Conservation (phyloP, 805 yeast genomes). For the Ogataea henricii region DNA sequence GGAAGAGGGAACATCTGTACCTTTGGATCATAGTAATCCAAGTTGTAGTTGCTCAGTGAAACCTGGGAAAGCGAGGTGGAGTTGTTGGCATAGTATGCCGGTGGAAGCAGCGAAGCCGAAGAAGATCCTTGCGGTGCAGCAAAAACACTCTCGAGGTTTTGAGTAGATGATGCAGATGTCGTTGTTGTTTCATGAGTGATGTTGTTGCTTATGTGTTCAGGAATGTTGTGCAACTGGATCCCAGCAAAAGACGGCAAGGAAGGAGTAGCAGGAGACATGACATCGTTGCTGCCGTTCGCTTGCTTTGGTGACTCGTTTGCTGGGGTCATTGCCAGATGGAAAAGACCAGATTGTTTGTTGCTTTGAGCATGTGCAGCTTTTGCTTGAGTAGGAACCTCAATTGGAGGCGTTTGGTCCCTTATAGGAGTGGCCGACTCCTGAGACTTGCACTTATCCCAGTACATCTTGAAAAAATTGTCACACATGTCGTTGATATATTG, state of each 20-base stretch:
- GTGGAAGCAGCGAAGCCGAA: neutral
- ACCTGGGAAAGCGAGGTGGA: slow-evolving; percentile 25
- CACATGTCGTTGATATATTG: slow-evolving; percentile 37
- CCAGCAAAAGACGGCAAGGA: slow-evolving; percentile 14
- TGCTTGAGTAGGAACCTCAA: neutral
- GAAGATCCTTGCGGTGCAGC: neutral
- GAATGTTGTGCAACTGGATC: slow-evolving; percentile 24
- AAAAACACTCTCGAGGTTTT: neutral
- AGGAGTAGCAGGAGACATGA: slow-evolving; percentile 7
- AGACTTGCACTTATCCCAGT: slow-evolving; percentile 13
- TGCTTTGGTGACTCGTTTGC: slow-evolving; percentile 13
- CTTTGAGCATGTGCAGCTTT: neutral
- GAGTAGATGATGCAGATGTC: neutral
- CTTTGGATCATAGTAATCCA: slow-evolving; percentile 27
- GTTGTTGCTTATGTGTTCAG: slow-evolving; percentile 19
- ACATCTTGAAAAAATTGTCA: slow-evolving; percentile 30
- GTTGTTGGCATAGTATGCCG: slow-evolving; percentile 12
- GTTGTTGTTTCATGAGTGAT: neutral
- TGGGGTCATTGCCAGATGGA: slow-evolving; percentile 18
- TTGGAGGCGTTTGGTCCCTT: neutral
- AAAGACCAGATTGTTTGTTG: slow-evolving; percentile 5
- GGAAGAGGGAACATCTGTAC: slow-evolving; percentile 26
- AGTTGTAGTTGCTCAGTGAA: slow-evolving; percentile 22
- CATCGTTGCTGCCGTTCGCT: neutral
- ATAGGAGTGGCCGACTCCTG: neutral